phyloP scores from a whole-genome alignment of 2,329 filamentous ascomycete species.

The Neocucurbitaria cava region DNA sequence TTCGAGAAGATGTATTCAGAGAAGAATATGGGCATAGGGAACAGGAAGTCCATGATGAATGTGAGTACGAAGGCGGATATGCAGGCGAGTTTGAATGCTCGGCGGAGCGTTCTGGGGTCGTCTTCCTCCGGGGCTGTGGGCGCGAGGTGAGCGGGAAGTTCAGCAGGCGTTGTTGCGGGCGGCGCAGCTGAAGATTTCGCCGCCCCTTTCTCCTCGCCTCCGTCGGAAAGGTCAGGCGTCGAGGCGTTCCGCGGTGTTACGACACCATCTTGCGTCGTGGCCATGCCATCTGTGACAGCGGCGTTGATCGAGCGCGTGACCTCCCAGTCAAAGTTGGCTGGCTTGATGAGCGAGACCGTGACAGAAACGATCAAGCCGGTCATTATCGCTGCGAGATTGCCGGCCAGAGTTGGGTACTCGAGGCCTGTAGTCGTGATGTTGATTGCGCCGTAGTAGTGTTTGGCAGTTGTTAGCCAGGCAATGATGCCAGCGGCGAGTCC shows the following conservation, averaged over 20 bases:
- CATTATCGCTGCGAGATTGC: constrained; percentile 46
- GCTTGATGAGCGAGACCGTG: constrained; percentile 45
- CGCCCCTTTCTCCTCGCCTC: constrained; percentile 15
- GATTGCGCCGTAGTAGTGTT: constrained; percentile 48
- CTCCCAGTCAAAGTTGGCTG: constrained; percentile 47
- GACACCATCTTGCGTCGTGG: constrained; percentile 5
- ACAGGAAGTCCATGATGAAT: constrained; percentile 50
- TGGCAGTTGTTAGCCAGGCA: constrained; percentile 48
- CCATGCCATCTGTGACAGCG: constrained; percentile 8
- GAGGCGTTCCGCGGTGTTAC: constrained; percentile 9
- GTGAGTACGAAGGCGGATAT: constrained; percentile 48
- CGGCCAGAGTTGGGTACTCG: constrained; percentile 50
- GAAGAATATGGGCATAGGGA: constrained; percentile 54
- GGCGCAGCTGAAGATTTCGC: not conserved
- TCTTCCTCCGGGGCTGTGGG: constrained; percentile 31
- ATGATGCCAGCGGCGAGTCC: constrained; percentile 46
- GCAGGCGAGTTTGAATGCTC: constrained; percentile 49
- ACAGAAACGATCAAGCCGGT: constrained; percentile 43
- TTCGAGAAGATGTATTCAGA: constrained; percentile 51
- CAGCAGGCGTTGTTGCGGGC: not conserved
- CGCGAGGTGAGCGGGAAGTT: constrained; percentile 26
- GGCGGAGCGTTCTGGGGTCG: constrained; percentile 37
- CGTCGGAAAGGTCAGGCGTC: constrained; percentile 9
- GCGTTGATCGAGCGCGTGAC: not conserved
- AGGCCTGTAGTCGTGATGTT: constrained; percentile 50